Base-by-base conservation (phyloP, 2,329 filamentous ascomycete species). In the Fusarium sp. region DNA sequence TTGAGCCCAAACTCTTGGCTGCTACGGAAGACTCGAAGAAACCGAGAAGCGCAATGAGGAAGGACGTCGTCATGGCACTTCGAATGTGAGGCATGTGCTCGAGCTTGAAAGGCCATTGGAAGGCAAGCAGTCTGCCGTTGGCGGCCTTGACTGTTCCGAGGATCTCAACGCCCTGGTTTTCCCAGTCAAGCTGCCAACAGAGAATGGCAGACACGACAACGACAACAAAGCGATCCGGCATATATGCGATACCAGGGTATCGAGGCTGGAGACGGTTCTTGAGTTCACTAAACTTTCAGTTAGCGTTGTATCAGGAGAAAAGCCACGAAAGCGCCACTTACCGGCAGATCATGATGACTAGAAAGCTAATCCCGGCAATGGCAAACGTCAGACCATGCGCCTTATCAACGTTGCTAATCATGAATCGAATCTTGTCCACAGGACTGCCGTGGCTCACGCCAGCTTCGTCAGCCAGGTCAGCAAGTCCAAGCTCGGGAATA, bases 11-110 rank as follows among this genome's bases (percentile, higher is more conserved):
- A 66, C 93, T 95, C 81, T 98, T 98, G 36, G 96, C 96, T 2
- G 96, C 96, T 14, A 99, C 94, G 0, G 94, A 97, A 4, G 94
- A 97, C 80, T 99, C 96, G 74, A 99, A 99, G 81, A 99, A 99
- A n/a, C 96, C 96, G 0, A 99, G 89, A 24, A 99, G 85, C 1
- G 95, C 94, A 69, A 99, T 97, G 55, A 98, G 85, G 75, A 99
- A 97, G 0, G 94, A 92, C 0, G 96, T 98, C 52, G 93, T 91
- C 86, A 98, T 92, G 38, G 94, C 92, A 66, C 94, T 92, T 22
- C 92, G 91, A 55, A 97, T 92, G 76, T 98, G 92, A 24, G 88
- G 86, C 84, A 98, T 90, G 72, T 97, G 89, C 7, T 88, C 85
- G 3, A 88, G 81, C 68, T 90, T 88, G 75, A 98, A 96, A 0